Conservation (phyloP, 2,329 filamentous ascomycete genomes). For the Fusarium continuum region DNA sequence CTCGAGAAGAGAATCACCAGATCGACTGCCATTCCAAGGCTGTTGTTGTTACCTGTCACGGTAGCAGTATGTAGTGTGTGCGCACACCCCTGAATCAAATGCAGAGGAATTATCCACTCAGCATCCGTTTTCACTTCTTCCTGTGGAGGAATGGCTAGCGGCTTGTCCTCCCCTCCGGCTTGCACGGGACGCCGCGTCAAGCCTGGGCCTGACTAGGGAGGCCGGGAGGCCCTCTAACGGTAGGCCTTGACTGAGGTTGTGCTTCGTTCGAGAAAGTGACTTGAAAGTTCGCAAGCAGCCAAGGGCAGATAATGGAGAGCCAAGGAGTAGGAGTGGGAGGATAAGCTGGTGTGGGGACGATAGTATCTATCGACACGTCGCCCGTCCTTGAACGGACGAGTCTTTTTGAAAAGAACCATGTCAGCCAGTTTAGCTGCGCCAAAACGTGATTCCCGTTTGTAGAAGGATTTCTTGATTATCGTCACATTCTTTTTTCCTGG, state of each 20-base stretch:
- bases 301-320: conserved; percentile 6
- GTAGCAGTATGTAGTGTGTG: not conserved
- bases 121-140: conserved; percentile 5
- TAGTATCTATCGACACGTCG: conserved; percentile 29
- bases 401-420: conserved; percentile 15
- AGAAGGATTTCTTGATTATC: conserved; percentile 23
- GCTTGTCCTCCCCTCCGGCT: conserved; percentile 8
- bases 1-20: conserved; percentile 11
- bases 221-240: too few species aligned
- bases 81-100: conserved; percentile 29
- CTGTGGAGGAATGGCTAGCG: conserved; percentile 13
- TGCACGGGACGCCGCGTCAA: conserved; percentile 23
- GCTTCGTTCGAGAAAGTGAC: conserved; percentile 12
- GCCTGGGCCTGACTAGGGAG: conserved; percentile 17
- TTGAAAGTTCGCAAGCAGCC: conserved; percentile 12
- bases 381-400: conserved; percentile 13
- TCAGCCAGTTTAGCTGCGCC: conserved; percentile 17
- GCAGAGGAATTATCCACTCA: conserved; percentile 28
- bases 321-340: conserved; percentile 12
- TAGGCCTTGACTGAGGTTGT: conserved; percentile 12
- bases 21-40: conserved; percentile 13
- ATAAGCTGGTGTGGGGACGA: conserved; percentile 33
- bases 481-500: conserved; percentile 25
- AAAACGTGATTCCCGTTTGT: conserved; percentile 22
- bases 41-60: conserved; percentile 13